phyloP scores from a whole-genome alignment of 768 basidiomycete genomes.

The Suillus fuscotomentosus region DNA sequence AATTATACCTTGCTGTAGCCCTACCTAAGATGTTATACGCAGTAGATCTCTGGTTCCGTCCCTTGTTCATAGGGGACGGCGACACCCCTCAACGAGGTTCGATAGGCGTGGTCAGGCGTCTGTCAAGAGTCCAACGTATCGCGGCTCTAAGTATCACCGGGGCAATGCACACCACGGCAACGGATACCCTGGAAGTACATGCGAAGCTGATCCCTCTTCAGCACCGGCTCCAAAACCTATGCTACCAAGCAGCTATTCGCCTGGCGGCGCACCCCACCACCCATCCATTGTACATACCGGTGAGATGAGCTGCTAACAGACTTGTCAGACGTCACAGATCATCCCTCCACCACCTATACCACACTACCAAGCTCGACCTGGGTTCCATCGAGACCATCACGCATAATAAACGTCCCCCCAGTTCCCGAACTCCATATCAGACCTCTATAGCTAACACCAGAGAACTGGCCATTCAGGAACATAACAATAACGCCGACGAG shows the following conservation, averaged over 20 bases:
- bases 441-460: background rate
- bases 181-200: constrained; percentile 17
- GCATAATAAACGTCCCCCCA: background rate
- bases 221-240: constrained; percentile 4
- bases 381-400: background rate
- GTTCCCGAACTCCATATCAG: background rate
- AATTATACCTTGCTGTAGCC: constrained; percentile 1
- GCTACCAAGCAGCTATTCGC: background rate
- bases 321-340: background rate
- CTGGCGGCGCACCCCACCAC: background rate
- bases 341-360: background rate
- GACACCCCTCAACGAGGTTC: background rate
- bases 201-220: constrained; percentile 14
- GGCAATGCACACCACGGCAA: constrained; percentile 14
- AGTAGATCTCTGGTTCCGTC: constrained; percentile 7
- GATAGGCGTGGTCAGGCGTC: background rate
- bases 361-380: background rate
- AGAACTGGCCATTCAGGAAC: background rate
- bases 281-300: background rate
- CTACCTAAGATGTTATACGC: constrained; percentile 15
- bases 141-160: constrained; percentile 8
- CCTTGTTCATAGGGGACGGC: background rate
- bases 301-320: background rate
- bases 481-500: background rate
- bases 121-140: background rate